Base-by-base conservation (phyloP, 345 rosid species). In the Populus tremula region DNA sequence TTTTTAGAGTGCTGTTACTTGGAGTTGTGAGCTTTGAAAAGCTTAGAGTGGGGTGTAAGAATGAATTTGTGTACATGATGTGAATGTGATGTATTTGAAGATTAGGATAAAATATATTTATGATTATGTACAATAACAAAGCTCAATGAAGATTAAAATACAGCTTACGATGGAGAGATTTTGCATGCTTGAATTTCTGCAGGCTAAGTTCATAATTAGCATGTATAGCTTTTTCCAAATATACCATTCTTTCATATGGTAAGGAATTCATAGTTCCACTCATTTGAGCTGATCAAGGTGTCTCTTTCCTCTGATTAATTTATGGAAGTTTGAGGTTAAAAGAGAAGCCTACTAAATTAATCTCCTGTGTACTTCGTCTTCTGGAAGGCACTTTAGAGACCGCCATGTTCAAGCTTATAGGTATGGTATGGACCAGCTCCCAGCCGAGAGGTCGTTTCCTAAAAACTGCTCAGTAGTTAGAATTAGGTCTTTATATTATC, bases 1-100 rank as follows among this genome's bases (percentile, higher is more conserved):
- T 54, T 20, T n/a, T 63, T 61, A 21, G 18, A 43, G 66, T 36
- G 72, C 54, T 76, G 16, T 56, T 59, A 61, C 38, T 53, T 69
- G 43, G 62, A 39, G 62, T 33, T 61, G 65, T 36, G 43, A 78
- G 68, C 17, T 66, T 72, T 78, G 41, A 64, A 71, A 78, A 78
- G 76, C 76, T 64, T 53, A 71, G 68, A 78, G 72, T 72, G 66
- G 72, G 47, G 29, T 72, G 39, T 41, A 73, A 67, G 73, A 79
- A 67, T 73, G 73, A 73, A 41, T 6, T 53, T 73, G 43, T 33
- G 43, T 66, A 41, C 23, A 38, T 21, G 49, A 54, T 20, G 74
- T 47, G 43, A 72, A 43, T 68, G 74, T 20, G 17, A 70, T 62
- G 70, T 70, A 70, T 77, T 56, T 77, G 54, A 59, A 54, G 69